Evolutionary conservation across 305 asterid genomes (phyloP).

Genomic region (Solanum hybrid): DNA sequence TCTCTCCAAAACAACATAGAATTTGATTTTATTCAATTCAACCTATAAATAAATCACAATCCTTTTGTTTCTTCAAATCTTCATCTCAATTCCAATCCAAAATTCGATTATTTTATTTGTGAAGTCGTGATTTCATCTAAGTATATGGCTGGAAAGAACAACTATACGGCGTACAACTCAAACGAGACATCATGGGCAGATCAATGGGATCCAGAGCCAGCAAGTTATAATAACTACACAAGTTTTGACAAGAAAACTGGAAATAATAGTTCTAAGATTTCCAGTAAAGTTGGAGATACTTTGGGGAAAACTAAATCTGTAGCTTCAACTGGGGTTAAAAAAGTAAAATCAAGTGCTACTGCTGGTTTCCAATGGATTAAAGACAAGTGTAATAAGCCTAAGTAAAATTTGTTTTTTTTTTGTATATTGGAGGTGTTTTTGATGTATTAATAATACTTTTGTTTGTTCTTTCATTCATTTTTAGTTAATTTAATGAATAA

Average conservation of each 20-base stretch:
- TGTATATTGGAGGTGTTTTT: background rate
- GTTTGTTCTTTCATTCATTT: background rate
- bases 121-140: background rate
- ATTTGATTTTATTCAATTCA: background rate
- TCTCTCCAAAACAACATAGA: background rate
- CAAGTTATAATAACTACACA: slow-evolving; percentile 8
- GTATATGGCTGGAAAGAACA: slow-evolving; percentile 9
- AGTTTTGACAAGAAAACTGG: slow-evolving; percentile 9
- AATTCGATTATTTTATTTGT: background rate
- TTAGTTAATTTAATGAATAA: background rate
- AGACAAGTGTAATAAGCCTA: slow-evolving; percentile 38
- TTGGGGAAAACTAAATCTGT: slow-evolving; percentile 34
- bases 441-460: background rate
- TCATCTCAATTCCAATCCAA: background rate
- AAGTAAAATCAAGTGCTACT: slow-evolving; percentile 56
- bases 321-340: slow-evolving; percentile 55
- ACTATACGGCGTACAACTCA: slow-evolving; percentile 18
- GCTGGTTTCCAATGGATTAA: slow-evolving; percentile 70
- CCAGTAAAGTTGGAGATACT: slow-evolving; percentile 32
- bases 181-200: slow-evolving; percentile 71
- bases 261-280: slow-evolving; percentile 24
- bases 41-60: background rate
- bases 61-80: background rate
- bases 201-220: slow-evolving; percentile 68
- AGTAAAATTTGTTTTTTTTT: background rate